Base-by-base conservation (phyloP, 148 eudicot species). In the Rhododendron kiyosumense region DNA sequence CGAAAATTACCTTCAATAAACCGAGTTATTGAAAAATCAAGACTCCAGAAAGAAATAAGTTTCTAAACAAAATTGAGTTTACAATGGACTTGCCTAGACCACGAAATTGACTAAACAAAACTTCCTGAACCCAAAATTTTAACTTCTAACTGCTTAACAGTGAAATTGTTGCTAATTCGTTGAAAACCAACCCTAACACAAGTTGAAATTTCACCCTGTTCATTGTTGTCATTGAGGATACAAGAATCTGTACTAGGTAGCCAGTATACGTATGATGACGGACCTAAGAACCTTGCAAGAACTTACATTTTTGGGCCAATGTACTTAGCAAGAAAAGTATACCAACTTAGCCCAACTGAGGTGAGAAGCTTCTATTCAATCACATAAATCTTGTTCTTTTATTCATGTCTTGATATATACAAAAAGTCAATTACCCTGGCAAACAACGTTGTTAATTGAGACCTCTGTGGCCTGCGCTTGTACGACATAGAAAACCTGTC, bases 321-420 rank as follows among this genome's bases (percentile, higher is more conserved):
- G n/a, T 84, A 28, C 82, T 17, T 86, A 3, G 69, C 86, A 74
- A 38, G n/a, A 80, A 41, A 57, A 57, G 82, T 84, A 45, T 89
- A 87, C 78, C 82, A 83, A 46, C 86, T 87, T 81, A 88, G 87
- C 86, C 81, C 78, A 73, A 32, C 65, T 83, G 71, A 82, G 85
- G 87, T 85, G 36, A 46, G 52, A 71, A 80, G 32, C 28, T 32
- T 54, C 8, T 5, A 20, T 59, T 7, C 26, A 36, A 54, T 36
- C 26, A 20, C 38, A 57, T 18, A 18, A 48, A 36, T 28, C 17
- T 30, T 28, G 24, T 28, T 11, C 13, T 18, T 38, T 82, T 9
- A 75, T 38, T 30, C 78, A 30, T 77, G 18, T 57, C 63, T 17
- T 18, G 24, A 57, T 20, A 57, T 57, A 57, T 20, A 57, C 0